These are phyloP conservation scores for Carnegiea gigantea DNA, from an alignment of 179 eudicot species.

Conservation along the genomic window DNA sequence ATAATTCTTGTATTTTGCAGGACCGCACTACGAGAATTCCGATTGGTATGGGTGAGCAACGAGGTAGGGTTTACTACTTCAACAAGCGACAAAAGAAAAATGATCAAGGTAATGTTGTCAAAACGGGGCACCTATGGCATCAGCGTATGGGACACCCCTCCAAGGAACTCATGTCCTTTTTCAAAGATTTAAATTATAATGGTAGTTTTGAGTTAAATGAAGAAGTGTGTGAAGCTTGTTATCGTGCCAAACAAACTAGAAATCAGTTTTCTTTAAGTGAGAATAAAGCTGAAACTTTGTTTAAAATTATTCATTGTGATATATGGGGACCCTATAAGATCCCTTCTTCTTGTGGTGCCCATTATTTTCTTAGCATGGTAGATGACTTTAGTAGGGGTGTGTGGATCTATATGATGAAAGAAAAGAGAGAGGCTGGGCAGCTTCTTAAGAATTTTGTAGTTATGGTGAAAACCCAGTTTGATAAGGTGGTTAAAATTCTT, in stretches of 20 bases:
- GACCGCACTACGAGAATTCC: conserved; percentile 1
- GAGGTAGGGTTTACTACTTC: neutral
- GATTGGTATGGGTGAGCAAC: neutral
- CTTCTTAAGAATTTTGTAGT: neutral
- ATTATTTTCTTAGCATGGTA: neutral
- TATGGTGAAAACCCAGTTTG: neutral
- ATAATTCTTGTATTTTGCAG: neutral
- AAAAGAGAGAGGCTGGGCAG: neutral
- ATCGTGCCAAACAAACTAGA: neutral
- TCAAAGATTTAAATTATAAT: neutral
- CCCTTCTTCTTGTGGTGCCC: neutral
- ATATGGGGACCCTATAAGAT: neutral
- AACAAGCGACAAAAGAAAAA: too few species aligned
- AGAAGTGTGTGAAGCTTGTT: neutral
- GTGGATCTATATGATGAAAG: neutral
- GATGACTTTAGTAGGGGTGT: neutral
- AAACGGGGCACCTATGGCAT: neutral
- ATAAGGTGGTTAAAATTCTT: neutral
- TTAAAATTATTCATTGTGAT: neutral
- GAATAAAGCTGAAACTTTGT: neutral
- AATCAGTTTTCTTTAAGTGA: neutral
- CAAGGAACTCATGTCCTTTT: too few species aligned
- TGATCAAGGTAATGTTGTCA: neutral
- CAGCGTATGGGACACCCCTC: too few species aligned
- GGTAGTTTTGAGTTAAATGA: neutral